Base-by-base conservation (phyloP, 2,329 filamentous ascomycete genomes). In the Trichoderma cornu-damae region DNA sequence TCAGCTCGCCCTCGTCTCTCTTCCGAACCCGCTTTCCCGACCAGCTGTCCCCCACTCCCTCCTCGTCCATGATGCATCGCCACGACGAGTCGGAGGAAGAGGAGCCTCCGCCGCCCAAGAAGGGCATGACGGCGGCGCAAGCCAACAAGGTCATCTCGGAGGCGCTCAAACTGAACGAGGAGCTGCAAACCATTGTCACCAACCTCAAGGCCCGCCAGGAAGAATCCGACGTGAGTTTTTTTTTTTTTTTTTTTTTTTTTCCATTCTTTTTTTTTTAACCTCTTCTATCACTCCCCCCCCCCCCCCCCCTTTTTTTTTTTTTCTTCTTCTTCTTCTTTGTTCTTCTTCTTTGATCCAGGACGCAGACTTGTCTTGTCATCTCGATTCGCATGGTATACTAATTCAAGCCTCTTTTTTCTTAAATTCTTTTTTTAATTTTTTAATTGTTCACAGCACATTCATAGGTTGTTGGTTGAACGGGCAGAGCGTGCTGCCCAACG, bases 381-480 rank as follows among this genome's bases (percentile, higher is more conserved):
- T n/a, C n/a, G n/a, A n/a, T n/a, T n/a, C n/a, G n/a, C n/a, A n/a
- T n/a, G n/a, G n/a, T n/a, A n/a, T n/a, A n/a, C n/a, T n/a, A n/a
- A n/a, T n/a, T n/a, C n/a, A n/a, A n/a, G n/a, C n/a, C n/a, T 9
- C 22, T 32, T 8, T 3, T 3, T n/a, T 9, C n/a, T 3, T 14
- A 4, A 18, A 28, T 18, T 24, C 18, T 6, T 35, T 14, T 40
- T 22, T 16, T 18, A 3, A 24, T 42, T 22, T 3, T 22, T 24
- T n/a, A 5, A 24, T 26, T 26, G 8, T 24, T 7, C 22, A 12
- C 32, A 83, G 75, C 82, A 86, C 62, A 84, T 88, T 58, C 83
- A 87, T 64, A 76, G 76, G 22, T 69, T 87, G 30, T 78, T 87
- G 20, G 76, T 84, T 52, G 77, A 77, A 40, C 78, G 82, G 60